Base-by-base conservation (phyloP, 225 moss, liverwort and hornwort species). In the Neckera pumila region DNA sequence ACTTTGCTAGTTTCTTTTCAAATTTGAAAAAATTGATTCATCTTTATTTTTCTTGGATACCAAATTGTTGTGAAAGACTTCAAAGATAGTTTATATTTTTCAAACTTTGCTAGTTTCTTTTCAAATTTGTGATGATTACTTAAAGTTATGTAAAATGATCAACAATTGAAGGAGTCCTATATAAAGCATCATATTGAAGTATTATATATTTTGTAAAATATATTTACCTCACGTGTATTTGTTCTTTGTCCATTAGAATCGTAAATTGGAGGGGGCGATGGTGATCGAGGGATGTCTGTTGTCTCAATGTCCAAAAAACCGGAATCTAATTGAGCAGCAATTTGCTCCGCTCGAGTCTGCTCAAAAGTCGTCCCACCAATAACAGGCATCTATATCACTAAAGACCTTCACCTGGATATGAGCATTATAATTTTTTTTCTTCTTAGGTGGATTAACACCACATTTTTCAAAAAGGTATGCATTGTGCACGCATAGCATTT, bases 281-380 rank as follows among this genome's bases (percentile, higher is more conserved):
- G 95, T n/a, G 96, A 96, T 19, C 96, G 96, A 49, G 89, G 94
- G 38, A 12, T 38, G 25, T 95, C 95, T 54, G 36, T 71, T 26
- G 86, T 87, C 6, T 95, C 95, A 88, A 93, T 92, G 76, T 98
- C 97, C 90, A 94, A 91, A 85, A 95, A 93, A 9, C 97, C 95
- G 0, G 86, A 93, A 76, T 98, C 96, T 93, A 98, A 90, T 85
- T 96, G 97, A 91, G 97, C 94, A 86, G 95, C 96, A 92, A 98
- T 98, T 91, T 98, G 97, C 93, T 98, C 97, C 83, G 97, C 97
- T 76, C 97, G 97, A 91, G 97, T 98, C 96, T 98, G 96, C 93
- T 96, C 96, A 98, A 96, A 92, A 98, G 87, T 96, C 91, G 96
- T 95, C 95, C 94, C 95, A 96, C 96, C 95, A 98, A 94, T 96